phyloP scores from a whole-genome alignment of 2,329 filamentous ascomycete genomes.

The Stagonosporopsis cucurbitacearum region DNA sequence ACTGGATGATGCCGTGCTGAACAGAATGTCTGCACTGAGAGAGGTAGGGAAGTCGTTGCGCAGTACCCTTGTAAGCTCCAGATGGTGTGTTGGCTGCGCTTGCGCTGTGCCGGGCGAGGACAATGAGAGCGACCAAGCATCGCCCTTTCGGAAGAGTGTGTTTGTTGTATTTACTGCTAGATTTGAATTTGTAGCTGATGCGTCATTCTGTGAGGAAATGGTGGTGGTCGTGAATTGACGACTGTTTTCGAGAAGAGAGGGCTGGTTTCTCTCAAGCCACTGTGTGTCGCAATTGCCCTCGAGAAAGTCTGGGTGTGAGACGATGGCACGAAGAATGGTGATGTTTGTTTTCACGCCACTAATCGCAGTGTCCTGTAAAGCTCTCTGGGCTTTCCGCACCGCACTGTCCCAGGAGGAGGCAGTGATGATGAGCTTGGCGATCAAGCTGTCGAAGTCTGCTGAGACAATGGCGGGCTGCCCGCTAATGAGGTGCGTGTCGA shows the following conservation, averaged over 20 bases:
- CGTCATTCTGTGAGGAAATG: neutral
- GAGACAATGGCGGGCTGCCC: conserved; percentile 55
- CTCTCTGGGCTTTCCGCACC: conserved; percentile 61
- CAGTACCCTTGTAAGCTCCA: conserved; percentile 61
- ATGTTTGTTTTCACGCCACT: conserved; percentile 66
- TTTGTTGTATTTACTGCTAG: conserved; percentile 35
- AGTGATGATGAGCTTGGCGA: conserved; percentile 66
- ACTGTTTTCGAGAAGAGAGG: conserved; percentile 46
- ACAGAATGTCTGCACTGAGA: conserved; percentile 61
- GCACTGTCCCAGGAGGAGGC: conserved; percentile 60
- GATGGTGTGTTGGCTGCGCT: conserved; percentile 53
- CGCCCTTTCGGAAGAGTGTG: conserved; percentile 63
- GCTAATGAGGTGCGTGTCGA: conserved; percentile 62
- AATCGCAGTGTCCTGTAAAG: conserved; percentile 63
- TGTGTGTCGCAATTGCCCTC: conserved; percentile 59
- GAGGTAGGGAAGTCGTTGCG: conserved; percentile 66
- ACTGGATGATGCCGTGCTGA: conserved; percentile 50
- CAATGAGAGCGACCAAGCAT: conserved; percentile 63
- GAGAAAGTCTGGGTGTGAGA: conserved; percentile 59
- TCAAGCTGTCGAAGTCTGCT: conserved; percentile 64
- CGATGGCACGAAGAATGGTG: conserved; percentile 60
- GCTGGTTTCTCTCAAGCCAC: conserved; percentile 63
- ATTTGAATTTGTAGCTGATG: conserved; percentile 2
- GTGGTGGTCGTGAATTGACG: conserved; percentile 10
- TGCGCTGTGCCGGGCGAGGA: conserved; percentile 35